Conservation (phyloP, 2,329 filamentous ascomycete genomes). For the Beauveria bassiana region DNA sequence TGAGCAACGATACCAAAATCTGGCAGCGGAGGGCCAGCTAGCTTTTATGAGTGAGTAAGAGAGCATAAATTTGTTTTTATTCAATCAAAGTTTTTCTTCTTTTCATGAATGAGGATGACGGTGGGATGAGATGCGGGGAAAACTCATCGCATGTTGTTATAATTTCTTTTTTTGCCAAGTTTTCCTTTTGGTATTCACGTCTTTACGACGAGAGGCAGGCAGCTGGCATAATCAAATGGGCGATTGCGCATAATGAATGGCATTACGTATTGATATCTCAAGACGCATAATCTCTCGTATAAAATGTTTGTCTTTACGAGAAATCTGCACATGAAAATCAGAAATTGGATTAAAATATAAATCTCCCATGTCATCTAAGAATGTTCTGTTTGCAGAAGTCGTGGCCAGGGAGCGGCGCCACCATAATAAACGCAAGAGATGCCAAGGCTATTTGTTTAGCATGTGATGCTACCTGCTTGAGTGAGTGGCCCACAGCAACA, state of each 20-base stretch:
- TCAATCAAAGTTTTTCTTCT: neutral
- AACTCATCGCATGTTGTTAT: no score
- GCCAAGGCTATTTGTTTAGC: no score
- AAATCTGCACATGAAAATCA: no score
- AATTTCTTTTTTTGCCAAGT: no score
- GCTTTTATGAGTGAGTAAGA: neutral
- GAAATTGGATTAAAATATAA: no score
- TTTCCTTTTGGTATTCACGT: neutral
- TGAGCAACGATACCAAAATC: constrained; percentile 9
- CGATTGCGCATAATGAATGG: neutral
- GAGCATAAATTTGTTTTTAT: neutral
- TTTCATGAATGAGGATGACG: neutral
- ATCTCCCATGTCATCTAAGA: no score
- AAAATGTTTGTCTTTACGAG: no score
- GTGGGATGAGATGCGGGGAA: neutral
- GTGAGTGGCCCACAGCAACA: no score
- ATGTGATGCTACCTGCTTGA: no score
- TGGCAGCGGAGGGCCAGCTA: constrained; percentile 1
- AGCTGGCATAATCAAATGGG: neutral
- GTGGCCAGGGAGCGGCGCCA: no score
- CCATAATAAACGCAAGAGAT: no score
- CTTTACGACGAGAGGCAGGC: neutral
- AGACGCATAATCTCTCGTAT: neutral
- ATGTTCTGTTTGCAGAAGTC: no score
- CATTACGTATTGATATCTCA: neutral